phyloP scores from a whole-genome alignment of 2,329 filamentous ascomycete genomes.

The Microcyclospora pomicola region DNA sequence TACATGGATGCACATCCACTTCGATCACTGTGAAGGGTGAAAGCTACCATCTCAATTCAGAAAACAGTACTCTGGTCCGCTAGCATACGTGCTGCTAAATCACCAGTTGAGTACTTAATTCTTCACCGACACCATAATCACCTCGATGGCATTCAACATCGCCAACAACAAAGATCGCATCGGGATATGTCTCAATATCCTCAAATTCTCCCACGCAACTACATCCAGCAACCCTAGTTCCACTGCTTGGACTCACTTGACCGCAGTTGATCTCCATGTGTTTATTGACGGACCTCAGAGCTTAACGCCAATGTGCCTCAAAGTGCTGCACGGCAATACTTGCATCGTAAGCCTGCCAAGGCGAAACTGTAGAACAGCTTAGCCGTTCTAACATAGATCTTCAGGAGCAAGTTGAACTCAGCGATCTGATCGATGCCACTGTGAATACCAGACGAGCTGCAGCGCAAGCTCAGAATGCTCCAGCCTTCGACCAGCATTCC shows the following conservation, averaged over 20 bases:
- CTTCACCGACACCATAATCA: not conserved
- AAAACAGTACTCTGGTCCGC: too few species aligned
- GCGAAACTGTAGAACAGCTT: too few species aligned
- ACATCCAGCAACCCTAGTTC: conserved; percentile 18
- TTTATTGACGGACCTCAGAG: conserved; percentile 7
- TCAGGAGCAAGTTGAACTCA: conserved; percentile 18
- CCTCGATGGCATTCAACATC: conserved; percentile 10
- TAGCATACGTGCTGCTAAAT: too few species aligned
- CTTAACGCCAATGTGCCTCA: conserved; percentile 8
- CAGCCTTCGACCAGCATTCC: conserved; percentile 28
- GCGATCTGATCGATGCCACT: conserved; percentile 13
- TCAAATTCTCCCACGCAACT: conserved; percentile 21
- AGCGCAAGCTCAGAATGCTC: conserved; percentile 15
- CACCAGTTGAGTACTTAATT: not conserved
- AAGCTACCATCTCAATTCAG: too few species aligned
- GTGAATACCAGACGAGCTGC: conserved; percentile 5
- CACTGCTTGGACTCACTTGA: conserved; percentile 25
- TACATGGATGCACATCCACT: too few species aligned
- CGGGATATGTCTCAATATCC: conserved; percentile 13
- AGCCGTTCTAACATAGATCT: too few species aligned
- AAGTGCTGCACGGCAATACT: too few species aligned
- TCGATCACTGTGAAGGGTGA: too few species aligned
- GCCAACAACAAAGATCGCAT: conserved; percentile 5
- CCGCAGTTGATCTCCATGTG: conserved; percentile 18
- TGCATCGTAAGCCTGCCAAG: too few species aligned